Base-by-base conservation (phyloP, 495 filamentous ascomycete genomes). In the Bryoglossum gracile region DNA sequence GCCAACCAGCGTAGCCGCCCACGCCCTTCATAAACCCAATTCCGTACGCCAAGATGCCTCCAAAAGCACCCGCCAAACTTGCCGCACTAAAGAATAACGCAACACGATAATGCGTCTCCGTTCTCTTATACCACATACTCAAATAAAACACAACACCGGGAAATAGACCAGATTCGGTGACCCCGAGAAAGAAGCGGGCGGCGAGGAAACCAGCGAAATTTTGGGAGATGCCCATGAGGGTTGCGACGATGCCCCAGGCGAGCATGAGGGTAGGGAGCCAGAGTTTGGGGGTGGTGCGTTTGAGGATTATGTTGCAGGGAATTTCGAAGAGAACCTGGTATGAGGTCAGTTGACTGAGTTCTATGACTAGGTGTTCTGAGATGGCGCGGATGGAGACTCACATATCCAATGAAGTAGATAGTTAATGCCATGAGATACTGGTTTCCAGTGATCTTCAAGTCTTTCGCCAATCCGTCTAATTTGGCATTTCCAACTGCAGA, bases 401-500 rank as follows among this genome's bases (percentile, higher is more conserved):
- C 81, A 60, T 90, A 90, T 37, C 83, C 84, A 40, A 88, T 68
- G 61, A 88, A 89, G 60, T 85, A 88, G 0, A 89, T 61, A 0
- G 84, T 87, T 28, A 88, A 63, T 0, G 82, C 77, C 3, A 79
- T 82, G 0, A 88, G 69, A 49, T 88, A 87, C 52, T 87, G 78
- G 53, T 87, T 76, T 2, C 81, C 83, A 30, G 77, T 80, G 71
- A 87, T 87, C 35, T 78, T 55, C 19, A 87, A 57, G 55, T 85
- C 82, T 21, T 53, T 66, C 0, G 76, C 65, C 38, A 90, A 69
- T 18, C 84, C 84, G 58, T 88, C 83, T 38, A 77, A 66, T 16
- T 63, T 63, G 0, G 73, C 74, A 48, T 76, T 76, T 38, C 72
- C 72, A 33, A 70, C 60, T 62, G 18, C 13, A 38, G 22, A 17